Conservation (phyloP, 495 filamentous ascomycete species). For the Daldinia decipiens region DNA sequence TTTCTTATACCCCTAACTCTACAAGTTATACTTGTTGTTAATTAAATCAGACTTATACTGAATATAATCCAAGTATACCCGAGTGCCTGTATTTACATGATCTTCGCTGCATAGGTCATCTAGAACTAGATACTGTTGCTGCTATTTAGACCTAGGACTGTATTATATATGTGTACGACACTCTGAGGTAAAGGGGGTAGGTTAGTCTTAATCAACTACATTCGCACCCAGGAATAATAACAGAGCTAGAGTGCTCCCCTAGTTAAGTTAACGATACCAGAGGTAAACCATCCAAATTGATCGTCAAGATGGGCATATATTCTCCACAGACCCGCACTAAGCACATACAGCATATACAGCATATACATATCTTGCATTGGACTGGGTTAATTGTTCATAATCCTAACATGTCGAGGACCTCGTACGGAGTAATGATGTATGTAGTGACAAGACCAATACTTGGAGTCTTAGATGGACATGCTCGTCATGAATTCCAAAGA, state of each 20-base stretch:
- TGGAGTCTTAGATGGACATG: background rate
- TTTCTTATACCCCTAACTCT: background rate
- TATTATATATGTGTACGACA: background rate
- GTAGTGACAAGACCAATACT: slow-evolving; percentile 1
- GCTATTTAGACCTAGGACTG: background rate
- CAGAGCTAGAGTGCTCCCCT: background rate
- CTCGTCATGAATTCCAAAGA: slow-evolving; percentile 2
- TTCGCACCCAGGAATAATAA: background rate
- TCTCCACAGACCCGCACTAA: slow-evolving; percentile 14
- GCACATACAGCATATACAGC: background rate
- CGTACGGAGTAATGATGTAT: background rate
- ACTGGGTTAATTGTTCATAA: background rate
- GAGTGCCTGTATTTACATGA: too few relatives aligned
- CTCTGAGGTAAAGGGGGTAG: background rate
- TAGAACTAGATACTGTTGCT: background rate
- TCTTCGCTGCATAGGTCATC: background rate
- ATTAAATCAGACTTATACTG: too few relatives aligned
- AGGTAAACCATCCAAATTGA: slow-evolving; percentile 5
- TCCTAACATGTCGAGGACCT: background rate
- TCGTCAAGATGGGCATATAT: background rate
- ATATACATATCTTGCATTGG: background rate
- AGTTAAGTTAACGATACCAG: background rate
- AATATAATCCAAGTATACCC: too few relatives aligned
- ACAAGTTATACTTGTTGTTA: background rate
- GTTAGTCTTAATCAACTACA: background rate